These are phyloP conservation scores for Mitragyna speciosa DNA, from an alignment of 257 asterid species.

Conservation along the genomic window DNA sequence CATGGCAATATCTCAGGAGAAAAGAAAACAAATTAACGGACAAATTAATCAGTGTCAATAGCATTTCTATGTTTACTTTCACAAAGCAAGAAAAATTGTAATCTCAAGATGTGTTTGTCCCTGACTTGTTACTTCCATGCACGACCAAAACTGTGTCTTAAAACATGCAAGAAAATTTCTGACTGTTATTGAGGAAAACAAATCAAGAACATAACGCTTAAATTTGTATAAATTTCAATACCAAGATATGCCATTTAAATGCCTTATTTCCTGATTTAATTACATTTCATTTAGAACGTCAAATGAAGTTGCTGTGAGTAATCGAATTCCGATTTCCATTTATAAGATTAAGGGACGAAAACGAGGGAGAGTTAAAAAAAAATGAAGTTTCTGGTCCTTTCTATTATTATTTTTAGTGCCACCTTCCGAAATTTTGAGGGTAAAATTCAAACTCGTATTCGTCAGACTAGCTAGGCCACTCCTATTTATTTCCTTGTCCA, in stretches of 20 bases:
- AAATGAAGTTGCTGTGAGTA: background rate
- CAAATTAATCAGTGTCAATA: too few relatives aligned
- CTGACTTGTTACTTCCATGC: too few relatives aligned
- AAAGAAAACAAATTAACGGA: background rate
- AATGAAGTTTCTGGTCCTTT: background rate
- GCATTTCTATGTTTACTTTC: background rate
- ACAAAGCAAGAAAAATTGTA: background rate
- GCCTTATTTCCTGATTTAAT: too few relatives aligned
- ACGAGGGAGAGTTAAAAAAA: background rate
- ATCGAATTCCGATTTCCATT: background rate
- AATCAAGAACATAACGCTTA: background rate
- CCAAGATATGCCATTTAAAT: too few relatives aligned
- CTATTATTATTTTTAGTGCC: background rate
- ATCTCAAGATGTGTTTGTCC: background rate
- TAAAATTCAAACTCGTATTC: background rate
- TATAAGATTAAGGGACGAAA: background rate
- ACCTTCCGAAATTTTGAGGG: background rate
- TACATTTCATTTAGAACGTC: background rate
- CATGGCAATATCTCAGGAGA: background rate
- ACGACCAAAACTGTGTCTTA: background rate
- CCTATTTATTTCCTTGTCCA: background rate
- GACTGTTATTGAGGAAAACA: background rate
- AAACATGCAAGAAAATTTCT: background rate
- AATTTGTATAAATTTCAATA: background rate
- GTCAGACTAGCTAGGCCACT: background rate